Evolutionary conservation across 2,329 filamentous ascomycete species (phyloP).

Genomic region (Scolecobasidium constrictum): DNA sequence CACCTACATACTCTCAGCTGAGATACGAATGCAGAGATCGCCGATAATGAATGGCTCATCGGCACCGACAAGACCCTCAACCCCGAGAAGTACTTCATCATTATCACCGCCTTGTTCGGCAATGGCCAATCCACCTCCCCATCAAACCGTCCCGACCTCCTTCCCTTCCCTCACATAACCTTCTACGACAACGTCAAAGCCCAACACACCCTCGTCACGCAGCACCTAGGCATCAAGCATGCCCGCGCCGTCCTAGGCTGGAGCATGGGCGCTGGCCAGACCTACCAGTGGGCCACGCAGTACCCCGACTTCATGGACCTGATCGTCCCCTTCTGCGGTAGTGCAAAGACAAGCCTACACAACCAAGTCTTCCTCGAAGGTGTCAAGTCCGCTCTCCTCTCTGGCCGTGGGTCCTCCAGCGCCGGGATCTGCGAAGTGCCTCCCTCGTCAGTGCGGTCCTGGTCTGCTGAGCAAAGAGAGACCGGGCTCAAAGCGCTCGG

Average conservation of each 20-base stretch:
- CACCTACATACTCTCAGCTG: neutral
- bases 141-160: constrained; percentile 45
- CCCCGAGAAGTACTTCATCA: constrained; percentile 55
- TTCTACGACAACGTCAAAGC: constrained; percentile 62
- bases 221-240: constrained; percentile 49
- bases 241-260: constrained; percentile 54
- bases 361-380: constrained; percentile 60
- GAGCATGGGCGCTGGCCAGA: constrained; percentile 61
- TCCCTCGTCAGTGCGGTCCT: constrained; percentile 24
- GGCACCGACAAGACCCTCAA: constrained; percentile 53
- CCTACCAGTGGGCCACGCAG: constrained; percentile 53
- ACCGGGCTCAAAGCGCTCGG: constrained; percentile 59
- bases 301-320: constrained; percentile 57
- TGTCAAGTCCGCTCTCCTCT: constrained; percentile 49
- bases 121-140: constrained; percentile 59
- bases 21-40: constrained; percentile 34
- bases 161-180: constrained; percentile 50
- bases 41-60: constrained; percentile 66
- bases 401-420: constrained; percentile 43
- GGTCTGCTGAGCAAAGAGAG: constrained; percentile 42
- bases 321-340: constrained; percentile 54
- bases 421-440: constrained; percentile 31
- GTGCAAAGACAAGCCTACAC: constrained; percentile 52
- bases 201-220: constrained; percentile 54
- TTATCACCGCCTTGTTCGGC: constrained; percentile 58